These are phyloP conservation scores for Solanum raphanifolium DNA, from an alignment of 257 asterid genomes.

Conservation along the genomic window DNA sequence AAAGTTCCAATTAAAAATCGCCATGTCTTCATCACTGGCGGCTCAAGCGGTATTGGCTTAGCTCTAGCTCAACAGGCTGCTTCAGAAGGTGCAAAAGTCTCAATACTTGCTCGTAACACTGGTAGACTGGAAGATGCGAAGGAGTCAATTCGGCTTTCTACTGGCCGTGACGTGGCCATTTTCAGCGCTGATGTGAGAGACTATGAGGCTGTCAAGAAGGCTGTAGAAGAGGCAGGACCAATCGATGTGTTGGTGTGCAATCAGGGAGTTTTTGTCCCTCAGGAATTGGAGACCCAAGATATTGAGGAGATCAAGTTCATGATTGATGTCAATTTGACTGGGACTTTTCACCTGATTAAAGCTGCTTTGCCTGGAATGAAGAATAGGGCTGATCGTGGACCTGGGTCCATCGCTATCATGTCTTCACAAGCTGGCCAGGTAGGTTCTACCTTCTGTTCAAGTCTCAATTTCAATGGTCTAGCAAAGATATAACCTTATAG, in stretches of 20 bases:
- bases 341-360: constrained; percentile 74
- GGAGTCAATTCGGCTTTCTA: constrained; percentile 62
- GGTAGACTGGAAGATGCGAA: constrained; percentile 68
- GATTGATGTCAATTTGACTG: constrained; percentile 80
- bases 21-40: constrained; percentile 91
- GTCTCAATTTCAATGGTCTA: neutral
- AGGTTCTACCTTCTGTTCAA: neutral
- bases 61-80: constrained; percentile 79
- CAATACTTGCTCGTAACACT: constrained; percentile 63
- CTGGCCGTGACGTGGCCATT: constrained; percentile 68
- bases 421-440: constrained; percentile 99
- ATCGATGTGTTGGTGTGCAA: constrained; percentile 84
- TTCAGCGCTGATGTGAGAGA: constrained; percentile 88
- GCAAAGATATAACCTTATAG: neutral
- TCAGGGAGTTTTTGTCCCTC: constrained; percentile 77
- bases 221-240: constrained; percentile 56
- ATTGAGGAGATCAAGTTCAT: constrained; percentile 73
- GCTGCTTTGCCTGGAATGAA: constrained; percentile 94
- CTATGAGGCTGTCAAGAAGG: constrained; percentile 50
- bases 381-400: constrained; percentile 46
- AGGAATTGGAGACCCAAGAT: constrained; percentile 57
- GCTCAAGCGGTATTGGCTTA: constrained; percentile 97
- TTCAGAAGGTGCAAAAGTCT: constrained; percentile 54
- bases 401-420: constrained; percentile 81
- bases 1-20: constrained; percentile 69